These are phyloP conservation scores for Leptographium wingfieldii DNA, from an alignment of 2,329 filamentous ascomycete genomes.

Conservation along the genomic window DNA sequence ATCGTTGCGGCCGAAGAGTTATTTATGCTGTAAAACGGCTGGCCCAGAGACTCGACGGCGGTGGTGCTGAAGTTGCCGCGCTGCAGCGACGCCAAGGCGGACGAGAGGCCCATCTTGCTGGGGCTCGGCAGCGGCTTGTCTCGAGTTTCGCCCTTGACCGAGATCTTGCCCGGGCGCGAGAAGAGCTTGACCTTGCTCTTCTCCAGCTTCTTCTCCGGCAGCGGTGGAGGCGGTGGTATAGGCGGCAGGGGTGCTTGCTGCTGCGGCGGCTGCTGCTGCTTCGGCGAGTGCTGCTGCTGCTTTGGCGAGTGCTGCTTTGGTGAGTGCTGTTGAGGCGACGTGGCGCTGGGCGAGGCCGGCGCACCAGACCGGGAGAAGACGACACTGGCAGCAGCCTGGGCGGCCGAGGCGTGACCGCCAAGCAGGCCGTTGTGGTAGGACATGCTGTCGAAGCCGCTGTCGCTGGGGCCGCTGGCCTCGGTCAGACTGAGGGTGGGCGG, in stretches of 20 bases:
- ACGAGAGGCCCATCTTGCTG: conserved; percentile 55
- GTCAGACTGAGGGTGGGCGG: conserved; percentile 53
- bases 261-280: conserved; percentile 13
- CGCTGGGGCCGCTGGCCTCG: conserved; percentile 49
- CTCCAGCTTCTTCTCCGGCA: conserved; percentile 46
- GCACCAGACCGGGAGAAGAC: conserved; percentile 54
- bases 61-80: conserved; percentile 58
- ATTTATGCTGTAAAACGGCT: conserved; percentile 59
- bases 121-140: conserved; percentile 60
- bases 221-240: conserved; percentile 25
- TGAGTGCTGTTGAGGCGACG: conserved; percentile 17
- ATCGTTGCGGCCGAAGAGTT: conserved; percentile 70
- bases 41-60: conserved; percentile 51
- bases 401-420: conserved; percentile 48
- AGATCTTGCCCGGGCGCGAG: conserved; percentile 63
- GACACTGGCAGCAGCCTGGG: conserved; percentile 59
- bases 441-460: conserved; percentile 37
- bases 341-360: conserved; percentile 31
- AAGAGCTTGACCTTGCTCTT: conserved; percentile 76
- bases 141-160: conserved; percentile 53
- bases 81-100: conserved; percentile 53
- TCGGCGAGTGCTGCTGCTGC: neutral
- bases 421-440: conserved; percentile 49
- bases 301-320: conserved; percentile 9
- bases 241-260: conserved; percentile 17